Conservation (phyloP, 441 rosid species). For the Syzygium syzygioides region DNA sequence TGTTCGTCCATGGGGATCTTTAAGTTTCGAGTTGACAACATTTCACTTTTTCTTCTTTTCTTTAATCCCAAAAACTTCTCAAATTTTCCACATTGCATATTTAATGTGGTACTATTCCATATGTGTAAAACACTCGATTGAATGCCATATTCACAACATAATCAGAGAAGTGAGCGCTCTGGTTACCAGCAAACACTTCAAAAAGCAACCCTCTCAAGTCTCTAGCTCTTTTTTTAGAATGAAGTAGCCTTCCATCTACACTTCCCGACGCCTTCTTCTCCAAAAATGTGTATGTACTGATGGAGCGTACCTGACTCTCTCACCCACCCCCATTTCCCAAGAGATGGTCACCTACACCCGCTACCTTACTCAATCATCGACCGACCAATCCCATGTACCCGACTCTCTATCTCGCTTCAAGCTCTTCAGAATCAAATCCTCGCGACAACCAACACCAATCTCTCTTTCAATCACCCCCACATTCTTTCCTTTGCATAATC, state of each 20-base stretch:
- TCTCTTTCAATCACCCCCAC: background rate
- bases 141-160: background rate
- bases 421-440: accelerated
- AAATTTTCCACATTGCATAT: background rate
- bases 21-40: background rate
- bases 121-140: background rate
- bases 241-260: background rate
- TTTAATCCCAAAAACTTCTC: background rate
- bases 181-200: background rate
- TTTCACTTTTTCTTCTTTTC: background rate
- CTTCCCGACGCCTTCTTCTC: background rate
- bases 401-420: background rate
- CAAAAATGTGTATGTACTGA: accelerated
- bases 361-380: background rate
- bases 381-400: background rate
- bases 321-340: background rate
- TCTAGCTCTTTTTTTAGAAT: background rate
- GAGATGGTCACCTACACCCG: background rate
- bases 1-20: background rate
- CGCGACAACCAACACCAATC: accelerated
- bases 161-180: background rate
- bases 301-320: background rate
- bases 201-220: background rate
- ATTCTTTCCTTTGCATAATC: too few relatives aligned
- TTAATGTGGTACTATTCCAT: background rate